Conservation (phyloP, 2,329 filamentous ascomycete genomes). For the Ceratocystis colombiana region DNA sequence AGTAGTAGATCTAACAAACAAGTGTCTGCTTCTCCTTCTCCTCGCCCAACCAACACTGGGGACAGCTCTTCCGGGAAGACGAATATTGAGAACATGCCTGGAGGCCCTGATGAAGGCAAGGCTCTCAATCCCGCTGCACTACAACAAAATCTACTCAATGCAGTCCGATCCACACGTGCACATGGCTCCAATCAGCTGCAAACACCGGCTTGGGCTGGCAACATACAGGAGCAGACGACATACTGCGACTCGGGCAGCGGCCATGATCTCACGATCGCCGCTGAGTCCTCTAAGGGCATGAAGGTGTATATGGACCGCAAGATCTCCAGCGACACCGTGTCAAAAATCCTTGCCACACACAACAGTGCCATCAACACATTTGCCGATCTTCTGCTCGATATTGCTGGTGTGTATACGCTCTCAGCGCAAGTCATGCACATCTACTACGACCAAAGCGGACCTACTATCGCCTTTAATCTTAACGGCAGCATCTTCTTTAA, state of each 20-base stretch:
- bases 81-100: slow-evolving; percentile 23
- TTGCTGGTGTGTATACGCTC: slow-evolving; percentile 63
- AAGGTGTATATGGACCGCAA: slow-evolving; percentile 60
- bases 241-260: slow-evolving; percentile 74
- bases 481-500: slow-evolving; percentile 89
- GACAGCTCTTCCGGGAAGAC: slow-evolving; percentile 8
- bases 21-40: slow-evolving; percentile 2
- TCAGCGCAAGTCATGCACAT: slow-evolving; percentile 63
- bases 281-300: slow-evolving; percentile 60
- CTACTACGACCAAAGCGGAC: slow-evolving; percentile 69
- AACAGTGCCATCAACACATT: slow-evolving; percentile 57
- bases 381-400: slow-evolving; percentile 56
- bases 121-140: slow-evolving; percentile 52
- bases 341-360: slow-evolving; percentile 52
- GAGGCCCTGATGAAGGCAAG: slow-evolving; percentile 35
- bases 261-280: slow-evolving; percentile 61
- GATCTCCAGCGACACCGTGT: slow-evolving; percentile 33
- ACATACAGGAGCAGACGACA: slow-evolving; percentile 69
- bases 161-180: slow-evolving; percentile 66
- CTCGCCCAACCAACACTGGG: background rate
- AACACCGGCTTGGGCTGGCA: slow-evolving; percentile 53
- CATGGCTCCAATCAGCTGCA: slow-evolving; percentile 67
- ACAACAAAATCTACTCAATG: slow-evolving; percentile 63
- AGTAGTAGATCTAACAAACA: slow-evolving; percentile 28
- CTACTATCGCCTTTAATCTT: slow-evolving; percentile 86